Base-by-base conservation (phyloP, 805 yeast species). In the Cyberlindnera amylophila region DNA sequence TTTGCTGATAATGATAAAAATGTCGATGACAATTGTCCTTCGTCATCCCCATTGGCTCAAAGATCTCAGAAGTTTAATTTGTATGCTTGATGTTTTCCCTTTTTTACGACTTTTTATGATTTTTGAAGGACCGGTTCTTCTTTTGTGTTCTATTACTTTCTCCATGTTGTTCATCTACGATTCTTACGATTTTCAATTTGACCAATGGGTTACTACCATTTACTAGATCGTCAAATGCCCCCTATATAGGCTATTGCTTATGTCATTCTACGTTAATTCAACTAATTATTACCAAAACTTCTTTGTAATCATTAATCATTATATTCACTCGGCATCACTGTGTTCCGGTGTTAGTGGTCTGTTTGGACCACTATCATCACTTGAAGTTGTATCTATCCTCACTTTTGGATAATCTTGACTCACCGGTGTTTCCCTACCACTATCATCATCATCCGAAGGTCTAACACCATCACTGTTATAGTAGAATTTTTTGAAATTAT, bases 41-140 rank as follows among this genome's bases (percentile, higher is more conserved):
- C 38, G 10, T 47, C 52, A 4, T 47, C 52, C 2, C 55, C 55
- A 6, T 38, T 51, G 32, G 47, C 50, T 4, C 53, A 49, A 38
- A 45, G 51, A 36, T 49, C 55, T 14, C 53, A 49, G 17, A 49
- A 47, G 21, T 16, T 47, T 34, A 51, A 47, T 30, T 14, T 43
- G 18, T 34, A 37, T 29, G 17, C 41, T 14, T 45, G 35, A 50
- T 14, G 11, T 26, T 13, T 19, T 11, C 18, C 14, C 15, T 11
- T 12, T 27, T 13, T 27, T 5, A 27, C 30, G 30, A 23, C 27
- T 30, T 30, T 11, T 30, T 11, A 11, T 30, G 32, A 8, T 14
- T 30, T n/a, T 30, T 30, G 5, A 5, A 15, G 15, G 9, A 14
- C 18, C 18, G 11, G 18, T 16, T n/a, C 14, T 14, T 30, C 14